Conservation (phyloP, 2,329 filamentous ascomycete species). For the Hypoxylon sp. region DNA sequence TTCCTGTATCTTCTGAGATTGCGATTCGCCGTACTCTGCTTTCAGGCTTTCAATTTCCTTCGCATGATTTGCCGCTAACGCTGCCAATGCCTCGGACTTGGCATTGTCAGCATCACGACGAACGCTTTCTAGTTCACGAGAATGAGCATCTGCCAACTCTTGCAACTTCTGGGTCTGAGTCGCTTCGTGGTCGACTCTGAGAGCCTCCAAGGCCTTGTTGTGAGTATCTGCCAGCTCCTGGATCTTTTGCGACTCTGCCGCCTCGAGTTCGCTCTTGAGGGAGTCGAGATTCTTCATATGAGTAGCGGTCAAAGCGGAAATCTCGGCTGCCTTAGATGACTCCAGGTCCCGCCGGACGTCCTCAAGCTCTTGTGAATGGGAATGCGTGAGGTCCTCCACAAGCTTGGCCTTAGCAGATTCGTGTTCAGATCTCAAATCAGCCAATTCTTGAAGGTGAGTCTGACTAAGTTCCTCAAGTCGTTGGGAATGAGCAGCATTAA, state of each 20-base stretch:
- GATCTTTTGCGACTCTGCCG: constrained; percentile 34
- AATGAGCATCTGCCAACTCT: constrained; percentile 42
- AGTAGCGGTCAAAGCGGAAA: constrained; percentile 33
- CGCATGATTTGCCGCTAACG: constrained; percentile 36
- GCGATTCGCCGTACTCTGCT: no score
- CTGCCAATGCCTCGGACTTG: constrained; percentile 42
- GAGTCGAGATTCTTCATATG: constrained; percentile 38
- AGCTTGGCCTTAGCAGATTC: constrained; percentile 41
- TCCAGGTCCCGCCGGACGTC: constrained; percentile 42
- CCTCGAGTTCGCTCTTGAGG: constrained; percentile 40
- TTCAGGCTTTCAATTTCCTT: not conserved
- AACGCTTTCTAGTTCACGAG: constrained; percentile 40
- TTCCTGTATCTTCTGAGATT: no score
- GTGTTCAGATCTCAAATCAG: constrained; percentile 32
- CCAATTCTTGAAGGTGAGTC: constrained; percentile 28
- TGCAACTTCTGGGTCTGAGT: constrained; percentile 43
- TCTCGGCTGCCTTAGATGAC: constrained; percentile 45
- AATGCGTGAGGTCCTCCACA: constrained; percentile 27
- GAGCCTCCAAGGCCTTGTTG: constrained; percentile 42
- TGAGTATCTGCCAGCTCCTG: constrained; percentile 41
- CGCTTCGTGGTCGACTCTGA: constrained; percentile 47
- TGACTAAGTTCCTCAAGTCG: constrained; percentile 44
- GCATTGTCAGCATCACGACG: constrained; percentile 40
- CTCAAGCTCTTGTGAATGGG: constrained; percentile 36
- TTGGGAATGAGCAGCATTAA: constrained; percentile 42